phyloP scores from a whole-genome alignment of 805 yeast genomes.

The Henningerozyma blattae region DNA sequence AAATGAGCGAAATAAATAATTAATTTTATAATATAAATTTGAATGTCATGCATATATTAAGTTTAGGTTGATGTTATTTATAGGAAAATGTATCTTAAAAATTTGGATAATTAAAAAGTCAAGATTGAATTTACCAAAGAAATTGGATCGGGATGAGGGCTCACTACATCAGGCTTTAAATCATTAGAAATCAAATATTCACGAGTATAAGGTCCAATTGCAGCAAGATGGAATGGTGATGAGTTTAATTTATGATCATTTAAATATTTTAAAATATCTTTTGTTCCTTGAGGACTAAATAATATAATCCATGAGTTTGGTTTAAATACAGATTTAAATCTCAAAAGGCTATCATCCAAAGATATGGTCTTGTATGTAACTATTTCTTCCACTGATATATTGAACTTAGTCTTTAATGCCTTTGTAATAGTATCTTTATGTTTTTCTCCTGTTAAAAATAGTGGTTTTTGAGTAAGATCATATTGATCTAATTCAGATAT shows the following conservation, averaged over 20 bases:
- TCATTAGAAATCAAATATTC: slow-evolving; percentile 41
- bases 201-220: slow-evolving; percentile 90
- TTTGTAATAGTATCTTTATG: slow-evolving; percentile 74
- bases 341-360: slow-evolving; percentile 33
- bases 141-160: slow-evolving; percentile 60
- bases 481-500: slow-evolving; percentile 21
- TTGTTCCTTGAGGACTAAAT: slow-evolving; percentile 86
- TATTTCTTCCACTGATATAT: slow-evolving; percentile 39
- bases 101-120: neutral
- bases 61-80: no score
- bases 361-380: slow-evolving; percentile 60
- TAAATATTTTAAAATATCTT: slow-evolving; percentile 41
- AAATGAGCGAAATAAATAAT: no score
- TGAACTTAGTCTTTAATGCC: slow-evolving; percentile 30
- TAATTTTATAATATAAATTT: no score
- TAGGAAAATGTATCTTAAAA: no score
- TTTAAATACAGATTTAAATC: slow-evolving; percentile 18
- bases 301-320: slow-evolving; percentile 58
- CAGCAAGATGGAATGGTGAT: slow-evolving; percentile 41
- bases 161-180: slow-evolving; percentile 48
- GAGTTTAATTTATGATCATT: slow-evolving; percentile 7
- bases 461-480: slow-evolving; percentile 9
- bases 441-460: slow-evolving; percentile 79
- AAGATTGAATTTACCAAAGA: slow-evolving; percentile 34
- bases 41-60: no score